Conservation (phyloP, 352 stramenopile genomes). For the Phytopythium litorale region DNA sequence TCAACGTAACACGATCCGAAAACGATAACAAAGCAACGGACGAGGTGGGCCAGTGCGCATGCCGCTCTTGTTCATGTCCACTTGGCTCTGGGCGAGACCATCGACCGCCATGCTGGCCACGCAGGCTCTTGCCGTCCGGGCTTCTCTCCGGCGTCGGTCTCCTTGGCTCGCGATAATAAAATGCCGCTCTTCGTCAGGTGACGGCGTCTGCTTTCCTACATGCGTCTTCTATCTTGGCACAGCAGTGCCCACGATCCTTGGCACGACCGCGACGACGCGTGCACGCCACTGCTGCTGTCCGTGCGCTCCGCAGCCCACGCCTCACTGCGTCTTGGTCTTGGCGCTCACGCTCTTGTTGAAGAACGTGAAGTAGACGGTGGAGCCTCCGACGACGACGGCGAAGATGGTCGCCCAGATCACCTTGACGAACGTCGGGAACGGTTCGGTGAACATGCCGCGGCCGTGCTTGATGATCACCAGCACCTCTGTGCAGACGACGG, state of each 20-base stretch:
- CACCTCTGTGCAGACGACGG: constrained; percentile 72
- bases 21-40: background rate
- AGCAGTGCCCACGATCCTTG: background rate
- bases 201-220: background rate
- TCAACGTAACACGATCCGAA: background rate
- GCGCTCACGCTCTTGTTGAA: constrained; percentile 38
- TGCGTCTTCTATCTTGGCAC: background rate
- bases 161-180: background rate
- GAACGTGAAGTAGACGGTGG: constrained; percentile 81
- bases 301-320: background rate
- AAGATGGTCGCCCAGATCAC: constrained; percentile 77
- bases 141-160: background rate
- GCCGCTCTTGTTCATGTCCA: background rate
- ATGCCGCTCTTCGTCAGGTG: background rate
- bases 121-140: background rate
- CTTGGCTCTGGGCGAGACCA: background rate
- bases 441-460: constrained; percentile 84
- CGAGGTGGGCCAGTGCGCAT: background rate
- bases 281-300: background rate
- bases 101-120: background rate
- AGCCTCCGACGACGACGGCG: constrained; percentile 65
- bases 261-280: too few relatives aligned
- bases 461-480: constrained; percentile 84
- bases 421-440: constrained; percentile 80
- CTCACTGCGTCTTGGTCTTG: constrained; percentile 23